Conservation (phyloP, 495 filamentous ascomycete species). For the Penicillium canariense region DNA sequence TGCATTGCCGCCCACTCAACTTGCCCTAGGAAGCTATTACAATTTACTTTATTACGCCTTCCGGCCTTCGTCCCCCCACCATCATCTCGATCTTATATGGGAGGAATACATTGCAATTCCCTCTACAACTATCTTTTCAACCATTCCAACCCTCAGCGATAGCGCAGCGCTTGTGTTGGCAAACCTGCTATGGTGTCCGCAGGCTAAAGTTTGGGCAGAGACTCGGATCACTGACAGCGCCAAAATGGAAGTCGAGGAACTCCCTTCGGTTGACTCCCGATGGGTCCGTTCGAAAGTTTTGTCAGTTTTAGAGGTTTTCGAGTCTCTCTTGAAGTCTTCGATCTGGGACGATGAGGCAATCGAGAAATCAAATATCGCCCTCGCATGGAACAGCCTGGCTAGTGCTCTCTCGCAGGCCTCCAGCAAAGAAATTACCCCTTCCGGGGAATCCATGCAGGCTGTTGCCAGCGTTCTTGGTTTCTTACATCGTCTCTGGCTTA, state of each 20-base stretch:
- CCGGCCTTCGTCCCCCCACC: conserved; percentile 58
- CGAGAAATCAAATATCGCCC: conserved; percentile 41
- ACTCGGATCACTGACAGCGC: conserved; percentile 60
- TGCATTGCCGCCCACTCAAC: conserved; percentile 53
- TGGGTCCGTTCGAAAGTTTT: conserved; percentile 77
- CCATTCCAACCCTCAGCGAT: conserved; percentile 35
- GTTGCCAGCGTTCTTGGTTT: conserved; percentile 67
- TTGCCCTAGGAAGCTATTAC: conserved; percentile 67
- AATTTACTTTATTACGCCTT: conserved; percentile 86
- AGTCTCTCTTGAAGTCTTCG: conserved; percentile 57
- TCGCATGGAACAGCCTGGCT: conserved; percentile 68
- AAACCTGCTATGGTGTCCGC: conserved; percentile 64
- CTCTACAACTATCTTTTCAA: conserved; percentile 34
- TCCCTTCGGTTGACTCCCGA: conserved; percentile 75
- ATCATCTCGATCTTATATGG: conserved; percentile 75
- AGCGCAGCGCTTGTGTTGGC: conserved; percentile 63
- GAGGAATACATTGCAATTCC: conserved; percentile 63
- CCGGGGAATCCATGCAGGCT: conserved; percentile 74
- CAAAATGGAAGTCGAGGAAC: conserved; percentile 61
- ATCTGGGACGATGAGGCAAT: conserved; percentile 51
- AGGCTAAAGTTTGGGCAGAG: conserved; percentile 68
- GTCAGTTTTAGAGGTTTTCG: conserved; percentile 61
- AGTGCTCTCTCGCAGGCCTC: conserved; percentile 72
- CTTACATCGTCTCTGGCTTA: conserved; percentile 65
- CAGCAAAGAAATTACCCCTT: conserved; percentile 86